A percentile compares a stretch with the other conserved stretches of the same genome.
Evolutionary conservation across 495 filamentous ascomycete species (phyloP).

Genomic region (Chlorociboria aeruginascens): DNA sequence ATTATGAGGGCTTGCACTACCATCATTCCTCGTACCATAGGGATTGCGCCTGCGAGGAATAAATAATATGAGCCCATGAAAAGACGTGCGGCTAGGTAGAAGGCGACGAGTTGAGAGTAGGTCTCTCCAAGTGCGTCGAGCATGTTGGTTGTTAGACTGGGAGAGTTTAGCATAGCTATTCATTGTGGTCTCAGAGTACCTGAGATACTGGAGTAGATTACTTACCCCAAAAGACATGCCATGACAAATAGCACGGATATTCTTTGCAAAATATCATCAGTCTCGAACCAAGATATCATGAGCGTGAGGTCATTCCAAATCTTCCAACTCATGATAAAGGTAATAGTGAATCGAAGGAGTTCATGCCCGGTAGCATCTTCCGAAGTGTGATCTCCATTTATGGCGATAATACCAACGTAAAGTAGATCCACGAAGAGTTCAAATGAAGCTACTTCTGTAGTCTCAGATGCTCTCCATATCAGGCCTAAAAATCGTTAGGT

Average conservation of each 20-base stretch:
- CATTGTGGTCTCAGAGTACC: background rate
- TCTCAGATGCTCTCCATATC: slow-evolving; percentile 41
- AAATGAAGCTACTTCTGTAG: slow-evolving; percentile 41
- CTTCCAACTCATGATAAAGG: slow-evolving; percentile 46
- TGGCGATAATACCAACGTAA: slow-evolving; percentile 38
- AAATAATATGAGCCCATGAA: slow-evolving; percentile 34
- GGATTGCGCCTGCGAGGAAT: slow-evolving; percentile 31
- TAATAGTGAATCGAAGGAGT: slow-evolving; percentile 39
- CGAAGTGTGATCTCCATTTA: slow-evolving; percentile 40
- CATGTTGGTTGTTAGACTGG: slow-evolving; percentile 43
- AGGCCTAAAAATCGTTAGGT: slow-evolving; percentile 19
- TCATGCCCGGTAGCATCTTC: slow-evolving; percentile 36
- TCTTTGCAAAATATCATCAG: slow-evolving; percentile 43
- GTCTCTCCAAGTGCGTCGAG: slow-evolving; percentile 36
- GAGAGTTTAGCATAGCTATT: slow-evolving; percentile 1
- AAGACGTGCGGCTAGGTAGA: slow-evolving; percentile 41
- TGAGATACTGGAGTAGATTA: background rate
- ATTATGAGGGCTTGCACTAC: slow-evolving; percentile 26
- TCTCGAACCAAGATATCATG: slow-evolving; percentile 44
- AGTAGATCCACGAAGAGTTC: slow-evolving; percentile 44
- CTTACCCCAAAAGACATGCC: slow-evolving; percentile 37
- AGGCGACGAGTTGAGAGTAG: slow-evolving; percentile 39
- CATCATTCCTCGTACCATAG: slow-evolving; percentile 43
- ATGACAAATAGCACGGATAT: slow-evolving; percentile 41
- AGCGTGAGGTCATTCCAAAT: slow-evolving; percentile 44